phyloP scores from a whole-genome alignment of 202 grass and related monocot species.

The Panicum hallii region DNA sequence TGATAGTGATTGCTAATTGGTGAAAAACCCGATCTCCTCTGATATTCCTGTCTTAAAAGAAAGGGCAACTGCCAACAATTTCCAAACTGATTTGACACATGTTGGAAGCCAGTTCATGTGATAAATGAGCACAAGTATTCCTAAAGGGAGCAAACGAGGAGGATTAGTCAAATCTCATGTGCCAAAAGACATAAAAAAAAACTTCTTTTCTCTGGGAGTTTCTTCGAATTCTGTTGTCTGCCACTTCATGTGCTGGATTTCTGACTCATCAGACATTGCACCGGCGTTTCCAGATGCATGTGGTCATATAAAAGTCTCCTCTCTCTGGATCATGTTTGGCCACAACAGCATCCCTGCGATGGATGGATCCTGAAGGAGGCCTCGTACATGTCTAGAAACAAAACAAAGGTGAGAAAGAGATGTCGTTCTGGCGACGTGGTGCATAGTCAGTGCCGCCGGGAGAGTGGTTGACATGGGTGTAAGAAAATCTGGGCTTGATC shows the following conservation, averaged over 20 bases:
- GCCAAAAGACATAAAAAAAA: constrained; percentile 3
- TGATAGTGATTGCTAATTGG: not conserved
- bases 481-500: constrained; percentile 34
- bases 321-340: constrained; percentile 38
- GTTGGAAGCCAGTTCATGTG: constrained; percentile 25
- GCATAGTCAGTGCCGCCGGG: constrained; percentile 40
- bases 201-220: not conserved
- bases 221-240: constrained; percentile 35
- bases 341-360: constrained; percentile 33
- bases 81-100: constrained; percentile 43
- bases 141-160: constrained; percentile 10
- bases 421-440: constrained; percentile 36
- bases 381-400: constrained; percentile 43
- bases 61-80: constrained; percentile 23
- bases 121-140: constrained; percentile 33
- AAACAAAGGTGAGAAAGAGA: constrained; percentile 15
- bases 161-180: constrained; percentile 35
- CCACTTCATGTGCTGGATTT: constrained; percentile 45
- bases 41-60: constrained; percentile 48
- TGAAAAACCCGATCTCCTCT: constrained; percentile 17
- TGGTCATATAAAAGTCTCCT: constrained; percentile 30
- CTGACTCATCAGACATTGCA: constrained; percentile 48
- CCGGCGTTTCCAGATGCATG: constrained; percentile 22
- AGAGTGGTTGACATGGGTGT: constrained; percentile 46
- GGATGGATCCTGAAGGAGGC: constrained; percentile 36